Conservation (phyloP, 2,329 filamentous ascomycete genomes). For the Xylariaceae sp. region DNA sequence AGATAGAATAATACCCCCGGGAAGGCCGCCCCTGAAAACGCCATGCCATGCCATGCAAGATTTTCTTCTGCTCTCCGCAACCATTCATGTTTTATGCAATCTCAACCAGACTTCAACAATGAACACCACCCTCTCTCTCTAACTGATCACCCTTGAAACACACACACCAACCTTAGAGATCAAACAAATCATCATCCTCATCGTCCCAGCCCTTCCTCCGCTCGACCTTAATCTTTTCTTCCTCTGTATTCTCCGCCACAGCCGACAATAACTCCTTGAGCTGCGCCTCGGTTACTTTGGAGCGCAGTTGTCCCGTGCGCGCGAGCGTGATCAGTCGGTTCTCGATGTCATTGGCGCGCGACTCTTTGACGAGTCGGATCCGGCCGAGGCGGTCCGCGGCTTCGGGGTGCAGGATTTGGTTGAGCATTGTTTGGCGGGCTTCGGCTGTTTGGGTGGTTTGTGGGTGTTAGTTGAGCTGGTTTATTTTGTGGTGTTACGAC, state of each 20-base stretch:
- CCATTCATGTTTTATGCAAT: background rate
- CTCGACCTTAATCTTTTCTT: slow-evolving; percentile 83
- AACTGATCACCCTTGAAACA: background rate
- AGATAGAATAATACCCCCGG: slow-evolving; percentile 10
- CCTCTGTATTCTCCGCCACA: slow-evolving; percentile 72
- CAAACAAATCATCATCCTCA: slow-evolving; percentile 73
- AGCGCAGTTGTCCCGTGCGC: slow-evolving; percentile 76
- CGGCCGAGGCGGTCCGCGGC: slow-evolving; percentile 89
- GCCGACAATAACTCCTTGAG: slow-evolving; percentile 87
- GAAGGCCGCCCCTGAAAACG: slow-evolving; percentile 18
- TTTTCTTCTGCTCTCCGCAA: background rate
- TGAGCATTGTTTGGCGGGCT: slow-evolving; percentile 71
- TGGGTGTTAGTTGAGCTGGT: background rate
- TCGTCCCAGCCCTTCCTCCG: slow-evolving; percentile 82
- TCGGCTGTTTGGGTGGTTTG: slow-evolving; percentile 44
- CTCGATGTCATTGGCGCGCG: slow-evolving; percentile 84
- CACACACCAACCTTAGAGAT: slow-evolving; percentile 40
- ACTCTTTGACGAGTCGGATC: slow-evolving; percentile 92
- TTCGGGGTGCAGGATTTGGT: slow-evolving; percentile 90
- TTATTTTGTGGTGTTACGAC: background rate
- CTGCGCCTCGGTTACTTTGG: slow-evolving; percentile 88
- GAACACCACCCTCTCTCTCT: background rate
- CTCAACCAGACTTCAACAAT: too few species aligned
- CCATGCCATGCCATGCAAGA: slow-evolving; percentile 20
- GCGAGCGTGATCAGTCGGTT: slow-evolving; percentile 90